A percentile compares a stretch with the other conserved stretches of the same genome.
Evolutionary conservation across 1,284 basidiomycete genomes (phyloP).

Genomic region (Tremellales sp.): DNA sequence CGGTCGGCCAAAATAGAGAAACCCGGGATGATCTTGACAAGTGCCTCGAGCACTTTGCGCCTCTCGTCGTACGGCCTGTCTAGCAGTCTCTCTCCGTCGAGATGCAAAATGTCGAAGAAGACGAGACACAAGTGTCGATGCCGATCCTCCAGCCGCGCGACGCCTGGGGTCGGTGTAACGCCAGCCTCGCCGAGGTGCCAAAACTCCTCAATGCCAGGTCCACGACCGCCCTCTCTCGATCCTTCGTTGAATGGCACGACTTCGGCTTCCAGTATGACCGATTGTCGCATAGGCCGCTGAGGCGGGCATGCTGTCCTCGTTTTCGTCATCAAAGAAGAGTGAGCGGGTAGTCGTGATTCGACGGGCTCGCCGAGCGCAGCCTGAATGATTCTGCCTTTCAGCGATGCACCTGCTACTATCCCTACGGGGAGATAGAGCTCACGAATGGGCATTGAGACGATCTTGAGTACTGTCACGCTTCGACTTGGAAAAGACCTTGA

Average conservation of each 20-base stretch:
- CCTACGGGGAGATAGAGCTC: background rate
- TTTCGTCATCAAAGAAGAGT: constrained; percentile 11
- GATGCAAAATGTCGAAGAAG: constrained; percentile 74
- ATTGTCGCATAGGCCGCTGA: constrained; percentile 25
- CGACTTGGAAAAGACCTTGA: constrained; percentile 80
- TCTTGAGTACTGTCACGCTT: constrained; percentile 72
- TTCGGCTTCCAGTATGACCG: constrained; percentile 76
- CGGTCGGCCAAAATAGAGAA: constrained; percentile 48
- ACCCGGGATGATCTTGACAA: constrained; percentile 56
- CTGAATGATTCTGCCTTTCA: constrained; percentile 56
- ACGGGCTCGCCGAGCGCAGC: constrained; percentile 57
- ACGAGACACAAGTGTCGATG: constrained; percentile 65
- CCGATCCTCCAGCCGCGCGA: background rate
- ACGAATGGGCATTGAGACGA: constrained; percentile 64
- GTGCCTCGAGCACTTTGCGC: constrained; percentile 58
- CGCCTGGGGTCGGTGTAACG: constrained; percentile 12
- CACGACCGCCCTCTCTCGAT: constrained; percentile 30
- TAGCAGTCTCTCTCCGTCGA: constrained; percentile 61
- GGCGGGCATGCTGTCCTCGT: background rate
- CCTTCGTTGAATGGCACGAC: constrained; percentile 73
- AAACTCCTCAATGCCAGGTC: constrained; percentile 51
- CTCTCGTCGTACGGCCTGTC: constrained; percentile 58
- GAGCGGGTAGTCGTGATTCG: constrained; percentile 13
- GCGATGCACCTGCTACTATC: background rate
- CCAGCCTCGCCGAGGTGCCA: constrained; percentile 44